Evolutionary conservation across 768 basidiomycete species (phyloP).

Genomic region (Lactifluus piperatus): DNA sequence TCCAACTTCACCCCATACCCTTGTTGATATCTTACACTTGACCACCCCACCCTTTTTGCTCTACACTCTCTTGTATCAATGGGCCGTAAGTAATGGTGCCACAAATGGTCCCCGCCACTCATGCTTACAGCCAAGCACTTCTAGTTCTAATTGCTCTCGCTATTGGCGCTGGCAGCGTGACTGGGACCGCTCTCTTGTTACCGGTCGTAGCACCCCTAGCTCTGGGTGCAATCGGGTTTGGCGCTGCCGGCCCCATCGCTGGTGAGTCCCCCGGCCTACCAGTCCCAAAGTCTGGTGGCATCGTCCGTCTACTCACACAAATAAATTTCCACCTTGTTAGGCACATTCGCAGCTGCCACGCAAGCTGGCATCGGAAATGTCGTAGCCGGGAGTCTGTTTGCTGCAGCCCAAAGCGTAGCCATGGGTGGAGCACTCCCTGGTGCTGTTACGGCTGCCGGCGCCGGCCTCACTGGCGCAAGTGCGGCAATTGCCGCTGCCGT

Average conservation of each 20-base stretch:
- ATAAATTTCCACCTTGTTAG: neutral
- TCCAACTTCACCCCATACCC: too few relatives aligned
- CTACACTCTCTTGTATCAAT: neutral
- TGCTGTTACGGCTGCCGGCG: neutral
- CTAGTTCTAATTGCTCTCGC: neutral
- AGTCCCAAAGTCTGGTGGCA: too few relatives aligned
- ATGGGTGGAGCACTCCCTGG: slow-evolving; percentile 6
- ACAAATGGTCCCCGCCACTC: neutral
- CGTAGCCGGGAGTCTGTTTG: slow-evolving; percentile 8
- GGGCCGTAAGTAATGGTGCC: neutral
- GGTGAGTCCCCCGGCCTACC: neutral
- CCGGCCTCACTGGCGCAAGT: neutral
- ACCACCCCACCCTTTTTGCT: neutral
- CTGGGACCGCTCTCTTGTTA: neutral
- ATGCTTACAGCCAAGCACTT: neutral
- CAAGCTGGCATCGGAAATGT: slow-evolving; percentile 14
- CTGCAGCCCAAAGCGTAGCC: slow-evolving; percentile 5
- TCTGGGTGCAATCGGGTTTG: neutral
- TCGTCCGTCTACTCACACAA: neutral
- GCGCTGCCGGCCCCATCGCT: slow-evolving; percentile 2
- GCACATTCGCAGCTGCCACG: neutral
- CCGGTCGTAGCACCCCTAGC: neutral
- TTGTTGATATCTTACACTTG: too few relatives aligned
- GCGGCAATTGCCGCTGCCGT: neutral
- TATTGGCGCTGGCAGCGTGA: neutral